These are phyloP conservation scores for Vitellaria paradoxa DNA, from an alignment of 179 eudicot genomes.

Conservation along the genomic window DNA sequence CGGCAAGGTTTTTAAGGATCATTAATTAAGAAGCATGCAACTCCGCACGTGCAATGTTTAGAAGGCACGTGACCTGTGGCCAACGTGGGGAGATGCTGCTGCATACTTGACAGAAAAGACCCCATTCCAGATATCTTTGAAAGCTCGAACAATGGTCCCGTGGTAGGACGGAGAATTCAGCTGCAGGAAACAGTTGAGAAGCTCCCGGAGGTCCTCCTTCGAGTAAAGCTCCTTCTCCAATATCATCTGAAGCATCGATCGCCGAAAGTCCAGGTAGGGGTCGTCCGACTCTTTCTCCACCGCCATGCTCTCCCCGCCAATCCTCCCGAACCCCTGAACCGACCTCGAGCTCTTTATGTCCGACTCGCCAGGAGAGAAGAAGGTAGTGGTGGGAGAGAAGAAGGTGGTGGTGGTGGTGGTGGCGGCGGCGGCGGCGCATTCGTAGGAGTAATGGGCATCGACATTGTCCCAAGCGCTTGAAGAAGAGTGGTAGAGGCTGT, in stretches of 20 bases:
- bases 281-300: slow-evolving; percentile 85
- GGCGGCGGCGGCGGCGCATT: neutral
- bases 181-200: slow-evolving; percentile 83
- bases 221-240: slow-evolving; percentile 76
- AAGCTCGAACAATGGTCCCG: slow-evolving; percentile 72
- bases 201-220: slow-evolving; percentile 70
- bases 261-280: slow-evolving; percentile 83
- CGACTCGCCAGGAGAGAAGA: slow-evolving; percentile 19
- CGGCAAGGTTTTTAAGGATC: too few species aligned
- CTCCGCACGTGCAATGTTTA: slow-evolving; percentile 1
- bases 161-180: slow-evolving; percentile 73
- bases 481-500: slow-evolving; percentile 24
- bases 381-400: slow-evolving; percentile 25
- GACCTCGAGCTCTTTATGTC: slow-evolving; percentile 35
- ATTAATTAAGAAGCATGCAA: too few species aligned
- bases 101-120: slow-evolving; percentile 26
- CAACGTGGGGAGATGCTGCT: slow-evolving; percentile 6
- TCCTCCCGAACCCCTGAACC: slow-evolving; percentile 41
- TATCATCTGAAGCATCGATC: slow-evolving; percentile 91
- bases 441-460: neutral
- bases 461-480: slow-evolving; percentile 25
- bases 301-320: slow-evolving; percentile 61
- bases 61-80: slow-evolving; percentile 24
- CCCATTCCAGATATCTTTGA: slow-evolving; percentile 88
- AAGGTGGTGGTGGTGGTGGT: slow-evolving; percentile 26